A percentile compares a stretch with the other conserved stretches of the same genome.
phyloP scores from a whole-genome alignment of 2,329 filamentous ascomycete species.

The Fusarium nisikadoi region DNA sequence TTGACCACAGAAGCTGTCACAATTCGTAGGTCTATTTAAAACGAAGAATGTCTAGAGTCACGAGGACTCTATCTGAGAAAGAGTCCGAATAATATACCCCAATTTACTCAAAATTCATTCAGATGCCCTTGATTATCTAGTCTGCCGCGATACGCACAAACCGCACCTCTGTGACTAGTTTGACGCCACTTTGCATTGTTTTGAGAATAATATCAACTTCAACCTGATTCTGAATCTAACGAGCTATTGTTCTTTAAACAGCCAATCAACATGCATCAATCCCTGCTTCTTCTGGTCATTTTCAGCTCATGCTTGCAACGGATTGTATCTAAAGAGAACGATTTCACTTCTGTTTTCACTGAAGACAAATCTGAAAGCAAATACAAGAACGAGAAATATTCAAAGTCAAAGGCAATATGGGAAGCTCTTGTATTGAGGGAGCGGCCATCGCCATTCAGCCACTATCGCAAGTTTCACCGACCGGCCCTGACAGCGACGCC shows the following conservation, averaged over 20 bases:
- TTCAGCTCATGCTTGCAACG: not conserved
- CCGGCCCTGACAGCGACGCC: accelerated
- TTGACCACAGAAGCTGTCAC: accelerated
- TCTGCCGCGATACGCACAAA: not conserved
- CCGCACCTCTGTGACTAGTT: not conserved
- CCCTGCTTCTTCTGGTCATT: accelerated
- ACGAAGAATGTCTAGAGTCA: accelerated
- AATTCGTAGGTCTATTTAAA: accelerated
- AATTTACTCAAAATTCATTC: not conserved
- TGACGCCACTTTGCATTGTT: constrained; percentile 15
- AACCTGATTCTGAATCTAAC: accelerated
- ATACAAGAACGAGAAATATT: accelerated
- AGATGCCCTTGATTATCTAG: not conserved
- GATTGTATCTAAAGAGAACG: accelerated
- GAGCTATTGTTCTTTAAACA: not conserved
- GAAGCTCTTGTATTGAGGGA: accelerated
- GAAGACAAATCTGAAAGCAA: accelerated
- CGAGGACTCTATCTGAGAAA: accelerated
- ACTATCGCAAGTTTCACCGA: accelerated
- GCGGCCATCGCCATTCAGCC: accelerated
- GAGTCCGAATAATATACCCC: too few relatives aligned
- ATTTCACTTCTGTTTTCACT: not conserved
- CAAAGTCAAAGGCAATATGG: accelerated
- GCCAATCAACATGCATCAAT: not conserved
- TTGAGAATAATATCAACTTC: not conserved